These are phyloP conservation scores for Camelina neglecta DNA, from an alignment of 345 rosid species.

Conservation along the genomic window DNA sequence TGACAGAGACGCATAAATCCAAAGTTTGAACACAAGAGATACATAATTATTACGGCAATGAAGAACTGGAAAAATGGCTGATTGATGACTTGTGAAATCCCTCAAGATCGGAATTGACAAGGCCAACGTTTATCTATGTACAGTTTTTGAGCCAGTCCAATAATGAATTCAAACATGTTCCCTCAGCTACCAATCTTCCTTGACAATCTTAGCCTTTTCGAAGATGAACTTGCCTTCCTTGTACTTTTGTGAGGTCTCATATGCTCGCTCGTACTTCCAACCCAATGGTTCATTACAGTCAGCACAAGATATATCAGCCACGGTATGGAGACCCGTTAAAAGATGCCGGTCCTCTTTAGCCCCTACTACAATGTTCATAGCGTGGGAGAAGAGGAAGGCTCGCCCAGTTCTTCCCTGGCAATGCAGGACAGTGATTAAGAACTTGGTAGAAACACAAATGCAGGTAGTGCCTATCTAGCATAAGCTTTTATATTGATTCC, in stretches of 20 bases:
- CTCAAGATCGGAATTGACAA: constrained; percentile 28
- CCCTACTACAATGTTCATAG: constrained; percentile 73
- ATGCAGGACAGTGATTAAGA: neutral
- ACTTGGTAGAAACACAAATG: constrained; percentile 1
- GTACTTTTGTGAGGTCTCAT: constrained; percentile 71
- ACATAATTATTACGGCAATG: constrained; percentile 12
- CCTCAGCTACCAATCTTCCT: constrained; percentile 66
- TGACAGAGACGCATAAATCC: constrained; percentile 22
- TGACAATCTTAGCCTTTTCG: constrained; percentile 78
- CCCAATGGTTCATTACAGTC: constrained; percentile 80
- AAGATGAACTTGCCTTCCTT: constrained; percentile 91
- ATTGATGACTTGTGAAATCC: constrained; percentile 39
- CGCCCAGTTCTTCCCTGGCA: constrained; percentile 81
- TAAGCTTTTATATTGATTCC: constrained; percentile 4
- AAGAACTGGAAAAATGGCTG: constrained; percentile 12
- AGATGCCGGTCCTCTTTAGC: constrained; percentile 77
- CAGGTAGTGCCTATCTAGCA: neutral
- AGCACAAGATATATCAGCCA: constrained; percentile 71
- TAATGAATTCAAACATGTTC: constrained; percentile 38
- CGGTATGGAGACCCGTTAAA: constrained; percentile 84
- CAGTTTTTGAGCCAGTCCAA: constrained; percentile 37
- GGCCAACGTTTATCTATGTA: constrained; percentile 32
- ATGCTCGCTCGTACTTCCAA: constrained; percentile 89
- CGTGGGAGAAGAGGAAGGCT: constrained; percentile 87
- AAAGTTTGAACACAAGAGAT: constrained; percentile 14